These are phyloP conservation scores for Nakazawaea holstii DNA, from an alignment of 805 yeast species.

Conservation along the genomic window DNA sequence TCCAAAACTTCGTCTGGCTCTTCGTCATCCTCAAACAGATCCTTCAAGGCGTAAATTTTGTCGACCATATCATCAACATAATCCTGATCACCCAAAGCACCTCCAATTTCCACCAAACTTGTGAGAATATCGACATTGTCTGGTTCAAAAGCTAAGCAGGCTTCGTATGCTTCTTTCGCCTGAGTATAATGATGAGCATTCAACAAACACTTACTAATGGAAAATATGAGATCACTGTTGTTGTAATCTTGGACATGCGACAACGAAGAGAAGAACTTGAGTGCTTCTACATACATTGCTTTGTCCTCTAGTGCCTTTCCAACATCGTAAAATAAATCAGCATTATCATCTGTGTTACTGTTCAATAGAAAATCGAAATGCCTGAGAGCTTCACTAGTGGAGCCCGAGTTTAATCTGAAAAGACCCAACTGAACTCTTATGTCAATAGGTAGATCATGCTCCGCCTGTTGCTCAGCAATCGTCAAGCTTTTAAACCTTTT, in stretches of 20 bases:
- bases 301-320: constrained; percentile 68
- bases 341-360: constrained; percentile 52
- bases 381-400: constrained; percentile 61
- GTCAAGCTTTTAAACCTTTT: constrained; percentile 36
- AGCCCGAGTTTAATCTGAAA: constrained; percentile 59
- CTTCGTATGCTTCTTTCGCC: constrained; percentile 56
- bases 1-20: constrained; percentile 13
- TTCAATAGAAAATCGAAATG: constrained; percentile 62
- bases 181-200: constrained; percentile 64
- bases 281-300: constrained; percentile 71
- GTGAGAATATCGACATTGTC: constrained; percentile 68
- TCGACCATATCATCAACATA: constrained; percentile 45
- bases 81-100: constrained; percentile 47
- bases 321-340: constrained; percentile 72
- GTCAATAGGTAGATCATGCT: constrained; percentile 70
- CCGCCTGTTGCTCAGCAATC: constrained; percentile 32
- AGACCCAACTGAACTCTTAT: constrained; percentile 78
- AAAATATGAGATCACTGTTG: constrained; percentile 44
- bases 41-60: constrained; percentile 23
- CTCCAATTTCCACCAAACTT: constrained; percentile 71
- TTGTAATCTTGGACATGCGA: constrained; percentile 47
- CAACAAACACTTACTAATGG: constrained; percentile 72
- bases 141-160: constrained; percentile 51
- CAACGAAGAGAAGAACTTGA: constrained; percentile 57
- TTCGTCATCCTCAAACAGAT: constrained; percentile 16